Evolutionary conservation across 345 rosid species (phyloP).

Genomic region (Gossypium thurberi): DNA sequence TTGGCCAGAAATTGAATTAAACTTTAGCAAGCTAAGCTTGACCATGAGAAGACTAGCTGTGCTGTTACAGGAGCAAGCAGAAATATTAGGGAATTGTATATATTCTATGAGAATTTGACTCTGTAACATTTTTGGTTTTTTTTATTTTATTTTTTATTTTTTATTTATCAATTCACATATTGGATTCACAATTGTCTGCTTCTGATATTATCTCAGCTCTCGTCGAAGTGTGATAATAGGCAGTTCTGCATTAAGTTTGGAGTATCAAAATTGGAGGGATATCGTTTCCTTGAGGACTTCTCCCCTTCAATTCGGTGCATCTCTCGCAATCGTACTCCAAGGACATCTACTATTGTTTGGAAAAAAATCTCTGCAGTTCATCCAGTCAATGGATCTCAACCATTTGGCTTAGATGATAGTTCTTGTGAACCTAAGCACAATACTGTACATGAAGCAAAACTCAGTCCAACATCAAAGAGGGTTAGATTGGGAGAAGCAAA

Average conservation of each 20-base stretch:
- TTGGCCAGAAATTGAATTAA: background rate
- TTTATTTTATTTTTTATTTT: too few relatives aligned
- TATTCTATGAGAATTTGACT: background rate
- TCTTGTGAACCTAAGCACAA: slow-evolving; percentile 33
- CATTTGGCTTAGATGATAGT: slow-evolving; percentile 28
- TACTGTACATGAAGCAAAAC: slow-evolving; percentile 39
- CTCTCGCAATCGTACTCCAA: slow-evolving; percentile 41
- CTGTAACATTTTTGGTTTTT: background rate
- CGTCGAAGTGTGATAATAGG: slow-evolving; percentile 73
- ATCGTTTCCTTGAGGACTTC: slow-evolving; percentile 58
- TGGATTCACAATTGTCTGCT: background rate
- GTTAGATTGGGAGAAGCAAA: slow-evolving; percentile 48
- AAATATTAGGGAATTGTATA: background rate
- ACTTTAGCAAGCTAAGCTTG: background rate
- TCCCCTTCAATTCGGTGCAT: slow-evolving; percentile 67
- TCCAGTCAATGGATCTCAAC: slow-evolving; percentile 30
- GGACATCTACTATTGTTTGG: slow-evolving; percentile 34
- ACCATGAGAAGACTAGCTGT: background rate
- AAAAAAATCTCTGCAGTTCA: slow-evolving; percentile 35
- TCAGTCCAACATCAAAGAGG: slow-evolving; percentile 51
- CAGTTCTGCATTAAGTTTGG: slow-evolving; percentile 60
- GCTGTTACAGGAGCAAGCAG: background rate
- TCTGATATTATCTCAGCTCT: slow-evolving; percentile 47
- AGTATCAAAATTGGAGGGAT: slow-evolving; percentile 42
- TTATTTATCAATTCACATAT: background rate